Evolutionary conservation across 495 filamentous ascomycete species (phyloP), one percentile per base, ranked within the genome.

Genomic region (Lentithecium fluviatile): DNA sequence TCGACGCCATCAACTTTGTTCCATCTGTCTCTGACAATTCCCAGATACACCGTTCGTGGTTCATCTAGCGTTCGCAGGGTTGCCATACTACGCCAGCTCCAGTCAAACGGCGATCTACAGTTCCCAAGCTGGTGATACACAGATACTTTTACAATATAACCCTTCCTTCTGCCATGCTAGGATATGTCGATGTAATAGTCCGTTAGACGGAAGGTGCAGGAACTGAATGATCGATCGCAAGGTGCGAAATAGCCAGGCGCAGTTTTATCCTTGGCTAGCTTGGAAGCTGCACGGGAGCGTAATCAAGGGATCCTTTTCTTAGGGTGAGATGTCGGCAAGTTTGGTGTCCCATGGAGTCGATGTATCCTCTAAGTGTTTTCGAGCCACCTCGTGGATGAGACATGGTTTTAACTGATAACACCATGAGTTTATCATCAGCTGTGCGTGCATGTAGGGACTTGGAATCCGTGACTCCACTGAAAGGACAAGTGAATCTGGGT

Each of bases 111-210:
- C 21, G 58, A 61, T 61, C 58, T 54, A 43, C 50, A 61, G 36
- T 61, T 49, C 23, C 50, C 58, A 32, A 61, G 24, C 51, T 61
- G 58, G 37, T 24, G 49, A 48, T 61, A 55, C 17, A 55, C 29
- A 20, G 40, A 61, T 48, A 47, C 24, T 49, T 45, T 48, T 32
- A 61, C 52, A 13, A 23, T 19, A 43, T 61, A 55, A 47, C 58
- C 58, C 58, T 61, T 54, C 25, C 32, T 34, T 58, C 45, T 48
- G n/a, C 48, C 51, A 24, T 40, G 58, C 49, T 49, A 61, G 6
- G 58, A 61, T 54, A 61, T 61, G 40, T 61, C 58, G 51, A 61
- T 55, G 51, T 49, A 46, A 55, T 61, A 61, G 50, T 61, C 58
- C 23, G 50, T 54, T 38, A 47, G 40, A 61, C 58, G 55, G 49